Evolutionary conservation across 78 protist species (phyloP), one percentile per base, ranked within the genome.

Genomic region (Trichosphaerium sp.): DNA sequence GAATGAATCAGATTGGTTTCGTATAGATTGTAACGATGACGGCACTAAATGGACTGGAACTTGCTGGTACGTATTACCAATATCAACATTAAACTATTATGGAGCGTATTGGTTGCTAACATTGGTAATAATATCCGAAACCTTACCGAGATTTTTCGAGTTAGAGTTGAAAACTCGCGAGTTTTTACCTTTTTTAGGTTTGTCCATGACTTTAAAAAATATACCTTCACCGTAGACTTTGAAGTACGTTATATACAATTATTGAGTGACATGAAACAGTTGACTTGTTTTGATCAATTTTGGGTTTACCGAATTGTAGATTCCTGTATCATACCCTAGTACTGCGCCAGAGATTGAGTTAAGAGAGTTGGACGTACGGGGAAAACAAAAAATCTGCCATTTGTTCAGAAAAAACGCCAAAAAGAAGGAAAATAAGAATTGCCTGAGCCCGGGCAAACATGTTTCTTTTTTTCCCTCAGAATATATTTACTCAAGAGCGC

Each of bases 331-430:
- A 4, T 95, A 93, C 32, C 98, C 98, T 4, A 74, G 34, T 7
- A 68, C 88, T 23, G 57, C 96, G 2, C 94, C 93, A 0, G 98
- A 91, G 48, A 54, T 95, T 21, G 90, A 52, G 7, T 54, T 95
- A 0, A 96, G 97, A n/a, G 96, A 95, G 69, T 73, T 95, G 7
- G 98, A 95, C 1, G 91, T n/a, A n/a, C n/a, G n/a, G n/a, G n/a
- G n/a, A n/a, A n/a, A n/a, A n/a, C n/a, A n/a, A n/a, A n/a, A n/a
- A n/a, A n/a, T n/a, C n/a, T n/a, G n/a, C n/a, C n/a, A n/a, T n/a
- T n/a, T n/a, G n/a, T n/a, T n/a, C n/a, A n/a, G n/a, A n/a, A n/a
- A n/a, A n/a, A n/a, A n/a, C n/a, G n/a, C n/a, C n/a, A n/a, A n/a
- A n/a, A n/a, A n/a, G n/a, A n/a, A n/a, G n/a, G n/a, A n/a, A n/a